Conservation (phyloP, 192 early-diverging fungal species). For the Entomortierella parvispora region DNA sequence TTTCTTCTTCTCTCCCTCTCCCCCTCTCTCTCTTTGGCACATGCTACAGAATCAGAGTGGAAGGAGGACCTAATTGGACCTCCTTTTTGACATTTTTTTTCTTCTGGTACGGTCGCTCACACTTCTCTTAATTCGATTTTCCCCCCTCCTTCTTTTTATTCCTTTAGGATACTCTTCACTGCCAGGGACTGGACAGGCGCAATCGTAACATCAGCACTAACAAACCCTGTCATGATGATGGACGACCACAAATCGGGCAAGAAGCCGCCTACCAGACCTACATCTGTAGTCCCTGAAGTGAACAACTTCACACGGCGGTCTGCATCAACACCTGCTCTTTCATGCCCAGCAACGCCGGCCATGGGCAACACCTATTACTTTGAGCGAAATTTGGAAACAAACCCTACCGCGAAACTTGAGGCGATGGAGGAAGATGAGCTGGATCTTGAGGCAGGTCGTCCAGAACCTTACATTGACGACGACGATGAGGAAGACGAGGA, state of each 20-base stretch:
- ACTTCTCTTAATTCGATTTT: neutral
- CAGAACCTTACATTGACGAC: neutral
- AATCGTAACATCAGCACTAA: constrained; percentile 75
- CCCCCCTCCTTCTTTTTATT: neutral
- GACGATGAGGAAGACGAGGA: neutral
- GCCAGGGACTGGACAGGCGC: constrained; percentile 66
- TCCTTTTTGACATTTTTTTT: neutral
- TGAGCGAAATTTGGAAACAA: too few relatives aligned
- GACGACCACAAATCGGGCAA: constrained; percentile 92
- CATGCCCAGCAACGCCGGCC: too few relatives aligned
- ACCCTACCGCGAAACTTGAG: too few relatives aligned
- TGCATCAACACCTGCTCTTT: too few relatives aligned
- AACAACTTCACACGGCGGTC: neutral
- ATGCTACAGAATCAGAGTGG: too few relatives aligned
- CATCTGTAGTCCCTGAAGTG: neutral
- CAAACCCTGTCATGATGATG: constrained; percentile 88
- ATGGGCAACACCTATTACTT: too few relatives aligned
- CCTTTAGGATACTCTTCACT: constrained; percentile 73
- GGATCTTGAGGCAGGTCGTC: constrained; percentile 16
- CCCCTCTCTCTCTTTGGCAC: constrained; percentile 11
- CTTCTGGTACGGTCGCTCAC: neutral
- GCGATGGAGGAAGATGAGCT: too few relatives aligned
- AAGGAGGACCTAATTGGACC: too few relatives aligned
- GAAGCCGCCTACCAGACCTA: neutral
- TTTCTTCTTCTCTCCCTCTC: too few relatives aligned